phyloP scores from a whole-genome alignment of 768 basidiomycete genomes.

The Exidia glandulosa region DNA sequence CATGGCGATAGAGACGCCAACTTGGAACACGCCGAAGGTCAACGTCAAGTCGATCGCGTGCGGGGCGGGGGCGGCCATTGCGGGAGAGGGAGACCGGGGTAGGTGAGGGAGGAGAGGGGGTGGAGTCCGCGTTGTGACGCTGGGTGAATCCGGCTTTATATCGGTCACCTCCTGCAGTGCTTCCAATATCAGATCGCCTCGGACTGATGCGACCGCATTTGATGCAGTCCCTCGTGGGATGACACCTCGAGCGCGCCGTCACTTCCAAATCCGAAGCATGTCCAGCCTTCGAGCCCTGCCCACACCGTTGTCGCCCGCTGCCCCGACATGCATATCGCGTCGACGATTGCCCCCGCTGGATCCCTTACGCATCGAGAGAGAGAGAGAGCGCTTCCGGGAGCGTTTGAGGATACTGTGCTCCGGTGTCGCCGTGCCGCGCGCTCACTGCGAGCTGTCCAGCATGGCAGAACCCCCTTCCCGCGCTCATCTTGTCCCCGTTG shows the following conservation, averaged over 20 bases:
- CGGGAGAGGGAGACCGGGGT: not conserved
- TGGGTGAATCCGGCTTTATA: not conserved
- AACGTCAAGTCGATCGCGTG: not conserved
- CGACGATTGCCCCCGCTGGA: too few species aligned
- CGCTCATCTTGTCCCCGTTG: too few species aligned
- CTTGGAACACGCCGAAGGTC: not conserved
- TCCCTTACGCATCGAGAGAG: too few species aligned
- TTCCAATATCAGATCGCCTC: not conserved
- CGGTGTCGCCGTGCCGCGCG: too few species aligned
- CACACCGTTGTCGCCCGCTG: too few species aligned
- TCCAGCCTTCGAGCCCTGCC: too few species aligned
- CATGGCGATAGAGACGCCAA: not conserved
- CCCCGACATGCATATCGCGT: too few species aligned
- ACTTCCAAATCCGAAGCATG: not conserved
- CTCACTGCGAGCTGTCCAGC: too few species aligned
- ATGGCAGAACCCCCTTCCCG: too few species aligned
- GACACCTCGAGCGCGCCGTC: not conserved
- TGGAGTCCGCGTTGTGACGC: not conserved
- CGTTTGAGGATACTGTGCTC: too few species aligned
- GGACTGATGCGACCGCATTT: not conserved
- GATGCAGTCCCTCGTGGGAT: not conserved
- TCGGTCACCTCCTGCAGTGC: not conserved
- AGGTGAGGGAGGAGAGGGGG: not conserved
- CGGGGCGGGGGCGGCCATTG: not conserved
- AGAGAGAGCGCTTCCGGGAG: too few species aligned